Conservation (phyloP, 371 early-diverging fungal species). For the Catenaria anguillulae region DNA sequence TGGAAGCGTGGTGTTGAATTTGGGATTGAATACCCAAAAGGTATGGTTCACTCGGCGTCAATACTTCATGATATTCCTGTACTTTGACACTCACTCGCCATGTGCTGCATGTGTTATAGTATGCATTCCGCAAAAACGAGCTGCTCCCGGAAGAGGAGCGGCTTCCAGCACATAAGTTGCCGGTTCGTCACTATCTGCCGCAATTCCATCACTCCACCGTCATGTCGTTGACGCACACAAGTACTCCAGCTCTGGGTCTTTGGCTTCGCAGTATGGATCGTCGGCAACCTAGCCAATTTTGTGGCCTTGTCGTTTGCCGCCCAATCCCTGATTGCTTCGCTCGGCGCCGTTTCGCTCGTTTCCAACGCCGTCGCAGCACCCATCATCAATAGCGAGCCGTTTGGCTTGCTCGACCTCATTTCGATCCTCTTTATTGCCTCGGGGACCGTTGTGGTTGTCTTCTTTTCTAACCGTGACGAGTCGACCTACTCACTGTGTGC, state of each 20-base stretch:
- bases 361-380: constrained; percentile 75
- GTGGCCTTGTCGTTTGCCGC: constrained; percentile 68
- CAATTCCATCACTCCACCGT: too few species aligned
- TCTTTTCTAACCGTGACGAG: constrained; percentile 41
- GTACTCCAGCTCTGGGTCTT: constrained; percentile 31
- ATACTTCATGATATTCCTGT: too few species aligned
- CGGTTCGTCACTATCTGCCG: constrained; percentile 7
- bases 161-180: constrained; percentile 15
- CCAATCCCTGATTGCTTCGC: constrained; percentile 68
- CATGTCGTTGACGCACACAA: too few species aligned
- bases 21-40: constrained; percentile 80
- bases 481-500: constrained; percentile 56
- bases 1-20: constrained; percentile 55
- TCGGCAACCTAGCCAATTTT: constrained; percentile 63
- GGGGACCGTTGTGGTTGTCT: constrained; percentile 60
- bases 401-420: constrained; percentile 40
- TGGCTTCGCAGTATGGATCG: constrained; percentile 49
- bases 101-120: too few species aligned
- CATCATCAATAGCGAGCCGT: constrained; percentile 58
- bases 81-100: too few species aligned
- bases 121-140: constrained; percentile 33
- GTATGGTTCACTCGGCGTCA: too few species aligned
- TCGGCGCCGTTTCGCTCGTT: constrained; percentile 65
- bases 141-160: constrained; percentile 15
- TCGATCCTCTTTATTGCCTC: constrained; percentile 61